Percentiles rank a stretch among this genome's conserved stretches.
phyloP scores from a whole-genome alignment of 2,329 filamentous ascomycete genomes.

The Claviceps sp. region DNA sequence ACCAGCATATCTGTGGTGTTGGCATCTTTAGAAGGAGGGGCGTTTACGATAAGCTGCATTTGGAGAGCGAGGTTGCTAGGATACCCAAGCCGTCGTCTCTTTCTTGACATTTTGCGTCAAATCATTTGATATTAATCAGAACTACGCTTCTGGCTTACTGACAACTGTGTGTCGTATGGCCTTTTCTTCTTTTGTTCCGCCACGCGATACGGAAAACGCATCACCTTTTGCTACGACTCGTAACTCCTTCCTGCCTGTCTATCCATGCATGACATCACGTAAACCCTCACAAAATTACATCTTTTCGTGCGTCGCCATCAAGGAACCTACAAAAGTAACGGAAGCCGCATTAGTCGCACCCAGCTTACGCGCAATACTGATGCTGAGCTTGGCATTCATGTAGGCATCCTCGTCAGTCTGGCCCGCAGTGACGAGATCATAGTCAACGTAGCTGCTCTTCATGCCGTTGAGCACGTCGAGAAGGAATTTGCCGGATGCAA shows the following conservation, averaged over 20 bases:
- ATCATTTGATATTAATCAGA: too few relatives aligned
- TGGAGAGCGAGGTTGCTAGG: too few relatives aligned
- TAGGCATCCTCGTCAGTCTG: slow-evolving; percentile 84
- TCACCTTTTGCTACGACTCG: not conserved
- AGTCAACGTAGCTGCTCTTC: slow-evolving; percentile 98
- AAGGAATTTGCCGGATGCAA: slow-evolving; percentile 78
- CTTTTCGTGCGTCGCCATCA: slow-evolving; percentile 51
- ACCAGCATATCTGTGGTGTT: not conserved
- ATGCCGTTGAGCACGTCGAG: slow-evolving; percentile 93
- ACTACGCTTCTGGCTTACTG: too few relatives aligned
- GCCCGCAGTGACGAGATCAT: slow-evolving; percentile 81
- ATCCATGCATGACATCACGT: not conserved
- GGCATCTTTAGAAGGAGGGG: not conserved
- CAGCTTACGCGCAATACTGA: slow-evolving; percentile 96
- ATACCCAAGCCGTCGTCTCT: too few relatives aligned
- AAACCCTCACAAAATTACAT: slow-evolving; percentile 26
- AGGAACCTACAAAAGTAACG: slow-evolving; percentile 19
- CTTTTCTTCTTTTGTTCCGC: slow-evolving; percentile 3
- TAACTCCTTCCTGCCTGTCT: not conserved
- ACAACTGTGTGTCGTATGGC: too few relatives aligned
- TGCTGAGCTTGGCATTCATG: slow-evolving; percentile 91
- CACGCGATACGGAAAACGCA: not conserved
- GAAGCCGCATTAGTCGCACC: slow-evolving; percentile 40
- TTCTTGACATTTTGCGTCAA: not conserved
- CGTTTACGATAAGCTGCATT: too few relatives aligned